A percentile compares a stretch with the other conserved stretches of the same genome.
phyloP scores from a whole-genome alignment of 2,329 filamentous ascomycete species.

The Penicillium sp. region DNA sequence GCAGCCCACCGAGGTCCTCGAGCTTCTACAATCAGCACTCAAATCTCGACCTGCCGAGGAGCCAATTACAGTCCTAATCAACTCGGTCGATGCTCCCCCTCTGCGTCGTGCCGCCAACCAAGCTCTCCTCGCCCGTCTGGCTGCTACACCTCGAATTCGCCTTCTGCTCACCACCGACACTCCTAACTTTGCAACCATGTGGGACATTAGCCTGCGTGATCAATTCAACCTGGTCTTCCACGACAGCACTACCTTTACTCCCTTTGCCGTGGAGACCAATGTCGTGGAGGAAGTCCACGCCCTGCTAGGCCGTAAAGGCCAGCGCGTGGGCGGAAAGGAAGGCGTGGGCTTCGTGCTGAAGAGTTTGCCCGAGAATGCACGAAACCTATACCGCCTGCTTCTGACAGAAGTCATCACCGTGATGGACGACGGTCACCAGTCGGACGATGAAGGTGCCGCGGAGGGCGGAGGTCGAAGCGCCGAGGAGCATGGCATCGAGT shows the following conservation, averaged over 20 bases:
- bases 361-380: constrained; percentile 88
- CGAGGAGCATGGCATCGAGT: constrained; percentile 72
- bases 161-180: constrained; percentile 83
- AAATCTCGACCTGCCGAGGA: constrained; percentile 45
- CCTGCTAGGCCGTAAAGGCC: constrained; percentile 76
- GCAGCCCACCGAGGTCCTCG: constrained; percentile 69
- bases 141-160: constrained; percentile 69
- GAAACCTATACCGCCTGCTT: constrained; percentile 80
- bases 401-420: constrained; percentile 79
- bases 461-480: constrained; percentile 29
- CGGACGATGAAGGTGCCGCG: constrained; percentile 54
- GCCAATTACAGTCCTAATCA: constrained; percentile 70
- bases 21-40: constrained; percentile 65
- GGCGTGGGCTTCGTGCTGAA: constrained; percentile 89
- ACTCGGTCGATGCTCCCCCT: constrained; percentile 80
- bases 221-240: constrained; percentile 88
- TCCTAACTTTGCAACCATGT: constrained; percentile 82
- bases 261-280: constrained; percentile 74
- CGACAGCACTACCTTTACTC: constrained; percentile 86
- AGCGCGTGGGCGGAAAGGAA: constrained; percentile 82
- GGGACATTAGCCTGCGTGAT: constrained; percentile 83
- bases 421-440: constrained; percentile 55
- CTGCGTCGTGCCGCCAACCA: constrained; percentile 73
- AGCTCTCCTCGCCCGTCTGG: constrained; percentile 72
- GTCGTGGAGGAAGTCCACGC: constrained; percentile 89